Percentiles rank a stretch among this genome's conserved stretches.
phyloP scores from a whole-genome alignment of 225 moss, liverwort and hornwort species.

The Ulota crispa region DNA sequence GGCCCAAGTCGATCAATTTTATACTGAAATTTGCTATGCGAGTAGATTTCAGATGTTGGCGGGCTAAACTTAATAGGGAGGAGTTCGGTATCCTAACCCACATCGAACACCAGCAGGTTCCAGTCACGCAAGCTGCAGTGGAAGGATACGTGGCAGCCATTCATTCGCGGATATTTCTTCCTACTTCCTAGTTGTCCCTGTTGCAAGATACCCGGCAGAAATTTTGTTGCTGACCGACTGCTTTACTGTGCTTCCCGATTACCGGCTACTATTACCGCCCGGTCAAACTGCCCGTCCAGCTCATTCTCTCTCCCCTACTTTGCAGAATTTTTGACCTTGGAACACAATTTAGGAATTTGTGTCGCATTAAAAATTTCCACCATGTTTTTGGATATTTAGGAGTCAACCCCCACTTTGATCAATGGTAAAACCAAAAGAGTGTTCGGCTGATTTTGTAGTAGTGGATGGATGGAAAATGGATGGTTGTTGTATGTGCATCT shows the following conservation, averaged over 20 bases:
- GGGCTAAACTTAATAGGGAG: neutral
- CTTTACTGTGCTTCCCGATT: constrained; percentile 8
- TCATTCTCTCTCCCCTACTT: neutral
- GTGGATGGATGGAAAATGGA: too few species aligned
- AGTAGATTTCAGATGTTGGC: neutral
- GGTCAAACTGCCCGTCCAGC: neutral
- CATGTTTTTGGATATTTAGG: too few species aligned
- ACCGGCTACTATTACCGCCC: neutral
- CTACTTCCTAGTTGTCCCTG: neutral
- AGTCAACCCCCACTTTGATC: too few species aligned
- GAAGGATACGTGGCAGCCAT: neutral
- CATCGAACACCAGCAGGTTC: neutral
- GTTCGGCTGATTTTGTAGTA: too few species aligned
- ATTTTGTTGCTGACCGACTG: constrained; percentile 24
- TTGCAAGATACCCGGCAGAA: constrained; percentile 23
- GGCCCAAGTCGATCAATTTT: neutral
- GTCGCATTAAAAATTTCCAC: neutral
- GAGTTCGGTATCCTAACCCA: neutral
- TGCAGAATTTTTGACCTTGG: constrained; percentile 17
- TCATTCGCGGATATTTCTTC: neutral
- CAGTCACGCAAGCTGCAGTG: neutral
- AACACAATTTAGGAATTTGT: neutral
- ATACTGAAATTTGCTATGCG: too few species aligned
- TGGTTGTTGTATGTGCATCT: too few species aligned
- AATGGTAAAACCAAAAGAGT: too few species aligned